These are phyloP conservation scores for Polyporus arcularius DNA, from an alignment of 768 basidiomycete genomes.

Conservation along the genomic window DNA sequence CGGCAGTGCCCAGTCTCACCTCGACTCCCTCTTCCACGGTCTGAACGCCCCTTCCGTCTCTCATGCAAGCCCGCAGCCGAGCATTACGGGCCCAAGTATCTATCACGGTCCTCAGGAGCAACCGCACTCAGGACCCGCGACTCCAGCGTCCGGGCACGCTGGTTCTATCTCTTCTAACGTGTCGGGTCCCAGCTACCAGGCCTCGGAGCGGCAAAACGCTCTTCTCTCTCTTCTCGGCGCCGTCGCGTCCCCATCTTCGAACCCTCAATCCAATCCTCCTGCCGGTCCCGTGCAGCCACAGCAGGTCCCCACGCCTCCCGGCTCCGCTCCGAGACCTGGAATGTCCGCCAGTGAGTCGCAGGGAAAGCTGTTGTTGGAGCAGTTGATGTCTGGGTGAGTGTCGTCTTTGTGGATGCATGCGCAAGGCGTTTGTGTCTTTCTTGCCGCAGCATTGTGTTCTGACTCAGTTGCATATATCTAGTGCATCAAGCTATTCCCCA, in stretches of 20 bases:
- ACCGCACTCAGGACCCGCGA: constrained; percentile 43
- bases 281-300: constrained; percentile 42
- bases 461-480: background rate
- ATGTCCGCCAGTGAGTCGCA: constrained; percentile 62
- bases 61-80: constrained; percentile 37
- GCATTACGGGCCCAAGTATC: constrained; percentile 22
- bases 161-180: constrained; percentile 43
- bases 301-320: constrained; percentile 72
- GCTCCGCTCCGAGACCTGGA: constrained; percentile 50
- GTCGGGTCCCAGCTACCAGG: constrained; percentile 36
- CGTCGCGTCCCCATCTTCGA: constrained; percentile 40
- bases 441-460: background rate
- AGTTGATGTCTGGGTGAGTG: constrained; percentile 79
- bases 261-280: constrained; percentile 25
- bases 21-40: constrained; percentile 71
- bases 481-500: constrained; percentile 15
- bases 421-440: constrained; percentile 4
- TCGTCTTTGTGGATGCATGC: constrained; percentile 16
- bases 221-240: constrained; percentile 69
- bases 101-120: constrained; percentile 31
- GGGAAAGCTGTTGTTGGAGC: constrained; percentile 75
- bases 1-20: constrained; percentile 54
- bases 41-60: constrained; percentile 42
- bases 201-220: constrained; percentile 72
- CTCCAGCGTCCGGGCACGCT: constrained; percentile 42